Conservation (phyloP, 2,329 filamentous ascomycete species). For the Diplocarpon rosae region DNA sequence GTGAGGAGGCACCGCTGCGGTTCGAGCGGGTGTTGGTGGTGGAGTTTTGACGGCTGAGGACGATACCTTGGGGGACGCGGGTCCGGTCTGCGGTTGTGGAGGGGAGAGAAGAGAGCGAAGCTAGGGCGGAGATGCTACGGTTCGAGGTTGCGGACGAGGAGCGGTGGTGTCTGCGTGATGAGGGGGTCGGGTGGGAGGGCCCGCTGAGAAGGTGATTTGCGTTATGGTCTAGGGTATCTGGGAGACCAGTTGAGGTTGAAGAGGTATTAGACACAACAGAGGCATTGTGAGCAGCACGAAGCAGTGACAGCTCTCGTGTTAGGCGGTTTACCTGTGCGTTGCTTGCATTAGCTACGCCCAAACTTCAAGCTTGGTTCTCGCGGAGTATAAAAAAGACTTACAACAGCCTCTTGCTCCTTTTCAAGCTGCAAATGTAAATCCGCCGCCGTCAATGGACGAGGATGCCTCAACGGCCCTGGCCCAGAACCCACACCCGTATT, state of each 20-base stretch:
- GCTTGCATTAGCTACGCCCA: neutral
- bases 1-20: conserved; percentile 24
- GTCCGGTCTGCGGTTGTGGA: conserved; percentile 23
- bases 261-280: conserved; percentile 57
- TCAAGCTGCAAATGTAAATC: conserved; percentile 85
- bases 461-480: conserved; percentile 71
- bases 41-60: conserved; percentile 26
- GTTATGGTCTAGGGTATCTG: conserved; percentile 35
- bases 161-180: conserved; percentile 43
- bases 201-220: conserved; percentile 45
- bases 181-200: conserved; percentile 46
- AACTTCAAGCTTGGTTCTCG: too few species aligned
- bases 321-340: conserved; percentile 70
- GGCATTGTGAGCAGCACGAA: conserved; percentile 62
- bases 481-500: conserved; percentile 41
- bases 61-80: conserved; percentile 17
- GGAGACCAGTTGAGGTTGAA: conserved; percentile 45
- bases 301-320: conserved; percentile 73
- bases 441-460: conserved; percentile 74
- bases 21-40: conserved; percentile 19
- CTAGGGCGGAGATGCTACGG: conserved; percentile 39
- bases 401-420: conserved; percentile 90
- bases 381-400: conserved; percentile 33
- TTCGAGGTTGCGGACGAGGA: conserved; percentile 40
- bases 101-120: conserved; percentile 35